Evolutionary conservation across 441 rosid species (phyloP).

Genomic region (Jatropha podagrica): DNA sequence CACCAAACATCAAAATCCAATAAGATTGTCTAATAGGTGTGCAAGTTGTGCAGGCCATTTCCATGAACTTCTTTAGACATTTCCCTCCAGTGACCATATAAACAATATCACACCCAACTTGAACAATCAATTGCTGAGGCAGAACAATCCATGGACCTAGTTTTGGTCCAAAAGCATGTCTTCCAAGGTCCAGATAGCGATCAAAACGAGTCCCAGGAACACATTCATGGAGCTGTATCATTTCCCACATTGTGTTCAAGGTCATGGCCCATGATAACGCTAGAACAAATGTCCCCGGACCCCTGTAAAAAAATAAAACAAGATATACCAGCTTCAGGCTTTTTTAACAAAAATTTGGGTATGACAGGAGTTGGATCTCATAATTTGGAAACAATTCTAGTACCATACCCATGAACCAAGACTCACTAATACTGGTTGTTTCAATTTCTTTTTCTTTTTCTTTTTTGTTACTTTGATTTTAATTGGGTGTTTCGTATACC

Average conservation of each 20-base stretch:
- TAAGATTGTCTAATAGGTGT: conserved; percentile 71
- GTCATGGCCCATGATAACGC: conserved; percentile 82
- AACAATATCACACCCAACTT: conserved; percentile 83
- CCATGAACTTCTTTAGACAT: conserved; percentile 81
- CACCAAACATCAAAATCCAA: conserved; percentile 90
- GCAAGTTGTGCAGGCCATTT: conserved; percentile 70
- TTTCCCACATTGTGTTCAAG: conserved; percentile 90
- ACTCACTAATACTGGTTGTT: too few relatives aligned
- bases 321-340: too few relatives aligned
- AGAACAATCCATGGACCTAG: conserved; percentile 89
- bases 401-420: too few relatives aligned
- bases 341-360: too few relatives aligned
- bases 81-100: conserved; percentile 98
- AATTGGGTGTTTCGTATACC: too few relatives aligned
- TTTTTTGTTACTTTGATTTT: too few relatives aligned
- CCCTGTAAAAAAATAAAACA: conserved; percentile 43
- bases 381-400: too few relatives aligned
- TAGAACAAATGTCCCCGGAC: conserved; percentile 70
- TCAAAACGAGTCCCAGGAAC: conserved; percentile 88
- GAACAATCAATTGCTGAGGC: conserved; percentile 91
- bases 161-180: conserved; percentile 77
- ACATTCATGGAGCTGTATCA: conserved; percentile 89
- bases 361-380: too few relatives aligned
- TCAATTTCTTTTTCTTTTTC: too few relatives aligned
- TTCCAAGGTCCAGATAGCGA: conserved; percentile 80